Evolutionary conservation across 2,329 filamentous ascomycete species (phyloP).

Genomic region (Colletotrichum cordylinicola): DNA sequence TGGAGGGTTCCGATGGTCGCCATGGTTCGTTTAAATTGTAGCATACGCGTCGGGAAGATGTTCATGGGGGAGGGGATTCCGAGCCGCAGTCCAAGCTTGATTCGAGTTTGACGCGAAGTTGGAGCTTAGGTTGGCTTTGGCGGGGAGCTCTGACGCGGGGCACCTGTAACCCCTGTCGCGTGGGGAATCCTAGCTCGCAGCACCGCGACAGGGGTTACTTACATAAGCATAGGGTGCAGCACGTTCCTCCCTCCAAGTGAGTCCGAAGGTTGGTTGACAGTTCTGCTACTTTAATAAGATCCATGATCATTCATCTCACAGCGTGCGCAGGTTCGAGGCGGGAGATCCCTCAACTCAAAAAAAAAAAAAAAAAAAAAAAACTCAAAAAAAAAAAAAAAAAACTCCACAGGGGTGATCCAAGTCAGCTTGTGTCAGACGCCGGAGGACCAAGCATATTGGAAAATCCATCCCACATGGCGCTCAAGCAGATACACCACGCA

Average conservation of each 20-base stretch:
- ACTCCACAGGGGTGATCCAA: background rate
- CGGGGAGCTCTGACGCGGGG: conserved; percentile 11
- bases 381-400: too few species aligned
- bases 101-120: background rate
- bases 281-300: background rate
- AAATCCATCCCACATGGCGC: background rate
- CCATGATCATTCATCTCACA: background rate
- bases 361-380: too few species aligned
- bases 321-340: background rate
- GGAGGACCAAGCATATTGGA: background rate
- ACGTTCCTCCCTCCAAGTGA: background rate
- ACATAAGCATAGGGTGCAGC: background rate
- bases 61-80: background rate
- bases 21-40: conserved; percentile 34
- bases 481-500: background rate
- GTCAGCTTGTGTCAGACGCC: background rate
- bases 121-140: background rate
- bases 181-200: background rate
- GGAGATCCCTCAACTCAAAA: background rate
- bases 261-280: background rate
- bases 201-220: background rate
- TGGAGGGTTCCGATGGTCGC: conserved; percentile 67
- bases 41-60: background rate
- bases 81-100: background rate
- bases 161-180: background rate